A percentile compares a stretch with the other conserved stretches of the same genome.
Evolutionary conservation across 805 yeast genomes (phyloP).

Genomic region (Myxozyma udenii): DNA sequence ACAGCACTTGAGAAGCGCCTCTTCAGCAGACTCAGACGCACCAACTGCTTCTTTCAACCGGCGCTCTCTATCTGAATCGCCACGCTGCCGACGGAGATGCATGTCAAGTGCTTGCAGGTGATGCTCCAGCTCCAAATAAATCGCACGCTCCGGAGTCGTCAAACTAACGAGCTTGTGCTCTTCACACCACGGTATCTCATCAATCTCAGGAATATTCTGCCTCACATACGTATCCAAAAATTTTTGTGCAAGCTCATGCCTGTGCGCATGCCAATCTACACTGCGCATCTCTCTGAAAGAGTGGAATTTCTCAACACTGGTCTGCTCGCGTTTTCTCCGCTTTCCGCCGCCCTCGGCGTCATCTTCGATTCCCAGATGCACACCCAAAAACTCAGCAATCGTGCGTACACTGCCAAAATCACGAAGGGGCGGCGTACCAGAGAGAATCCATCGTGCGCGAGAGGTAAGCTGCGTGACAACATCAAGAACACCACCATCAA

Average conservation of each 20-base stretch:
- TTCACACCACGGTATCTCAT: conserved; percentile 5
- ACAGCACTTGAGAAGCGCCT: conserved; percentile 12
- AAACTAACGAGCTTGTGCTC: conserved; percentile 1
- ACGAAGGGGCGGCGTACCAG: conserved; percentile 14
- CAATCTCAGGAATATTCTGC: conserved; percentile 15
- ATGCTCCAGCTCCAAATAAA: conserved; percentile 15
- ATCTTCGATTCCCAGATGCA: conserved; percentile 15
- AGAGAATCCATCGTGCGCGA: conserved; percentile 7
- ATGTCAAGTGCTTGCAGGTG: conserved; percentile 7
- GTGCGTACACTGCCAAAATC: conserved; percentile 12
- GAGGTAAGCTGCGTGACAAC: conserved; percentile 9
- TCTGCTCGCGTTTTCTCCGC: conserved; percentile 11
- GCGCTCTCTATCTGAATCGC: conserved; percentile 8
- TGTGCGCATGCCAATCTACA: conserved; percentile 13
- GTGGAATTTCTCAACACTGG: conserved; percentile 14
- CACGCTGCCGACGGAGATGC: conserved; percentile 1
- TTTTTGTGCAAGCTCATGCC: conserved; percentile 7
- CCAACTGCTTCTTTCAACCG: conserved; percentile 8
- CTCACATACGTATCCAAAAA: conserved; percentile 8
- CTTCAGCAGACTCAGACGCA: conserved; percentile 7
- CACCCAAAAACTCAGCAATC: conserved; percentile 12
- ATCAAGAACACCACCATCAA: conserved; percentile 9
- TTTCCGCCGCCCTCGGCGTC: conserved; percentile 2
- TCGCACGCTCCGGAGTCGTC: conserved; percentile 11
- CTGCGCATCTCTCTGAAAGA: conserved; percentile 12